Conservation (phyloP, 2,329 filamentous ascomycete species). For the Colletotrichum euphorbiae region DNA sequence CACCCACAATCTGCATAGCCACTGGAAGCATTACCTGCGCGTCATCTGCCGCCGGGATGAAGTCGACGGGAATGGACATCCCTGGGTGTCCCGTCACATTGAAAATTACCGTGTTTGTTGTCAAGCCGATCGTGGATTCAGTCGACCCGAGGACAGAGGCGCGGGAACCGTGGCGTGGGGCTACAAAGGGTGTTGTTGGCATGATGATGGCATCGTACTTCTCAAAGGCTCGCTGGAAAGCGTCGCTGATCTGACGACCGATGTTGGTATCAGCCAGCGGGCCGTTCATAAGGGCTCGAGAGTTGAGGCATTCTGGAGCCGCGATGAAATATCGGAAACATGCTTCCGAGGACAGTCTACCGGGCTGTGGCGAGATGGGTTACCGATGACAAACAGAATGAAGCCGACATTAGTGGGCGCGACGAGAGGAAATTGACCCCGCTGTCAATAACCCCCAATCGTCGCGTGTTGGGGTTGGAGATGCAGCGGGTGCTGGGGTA, state of each 20-base stretch:
- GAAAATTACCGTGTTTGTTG: slow-evolving; percentile 67
- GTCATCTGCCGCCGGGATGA: slow-evolving; percentile 55
- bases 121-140: slow-evolving; percentile 63
- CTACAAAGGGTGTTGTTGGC: slow-evolving; percentile 61
- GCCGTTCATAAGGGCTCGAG: slow-evolving; percentile 16
- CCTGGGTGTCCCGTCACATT: slow-evolving; percentile 69
- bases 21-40: slow-evolving; percentile 57
- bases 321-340: slow-evolving; percentile 3
- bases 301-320: slow-evolving; percentile 1
- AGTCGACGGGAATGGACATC: slow-evolving; percentile 62
- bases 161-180: slow-evolving; percentile 54
- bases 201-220: slow-evolving; percentile 59
- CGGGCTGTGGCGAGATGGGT: slow-evolving; percentile 5
- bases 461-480: slow-evolving; percentile 21
- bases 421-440: slow-evolving; percentile 10
- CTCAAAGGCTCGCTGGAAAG: slow-evolving; percentile 55
- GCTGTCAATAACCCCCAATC: slow-evolving; percentile 2
- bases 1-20: slow-evolving; percentile 67
- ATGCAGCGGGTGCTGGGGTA: background rate
- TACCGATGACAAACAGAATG: slow-evolving; percentile 35
- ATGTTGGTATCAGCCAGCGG: slow-evolving; percentile 52
- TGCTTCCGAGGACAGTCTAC: background rate
- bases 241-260: slow-evolving; percentile 57
- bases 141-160: slow-evolving; percentile 58
- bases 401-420: slow-evolving; percentile 14